phyloP scores from a whole-genome alignment of 163 green algal species.

The Scenedesmus sp. region DNA sequence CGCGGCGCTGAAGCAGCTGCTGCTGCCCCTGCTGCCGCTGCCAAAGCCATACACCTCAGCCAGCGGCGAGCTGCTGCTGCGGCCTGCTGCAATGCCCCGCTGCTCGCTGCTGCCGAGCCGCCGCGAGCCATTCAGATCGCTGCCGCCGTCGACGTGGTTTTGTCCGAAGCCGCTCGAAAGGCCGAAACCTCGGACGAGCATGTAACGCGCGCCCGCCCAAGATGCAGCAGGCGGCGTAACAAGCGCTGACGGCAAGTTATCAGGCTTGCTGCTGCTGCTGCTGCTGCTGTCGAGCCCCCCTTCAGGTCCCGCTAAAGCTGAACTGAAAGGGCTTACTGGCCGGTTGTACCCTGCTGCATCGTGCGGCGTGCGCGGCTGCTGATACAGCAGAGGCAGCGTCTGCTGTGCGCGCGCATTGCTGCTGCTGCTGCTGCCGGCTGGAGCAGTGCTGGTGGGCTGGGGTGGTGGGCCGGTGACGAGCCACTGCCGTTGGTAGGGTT shows the following conservation, averaged over 20 bases:
- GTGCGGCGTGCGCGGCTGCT: neutral
- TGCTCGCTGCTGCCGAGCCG: neutral
- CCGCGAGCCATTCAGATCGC: neutral
- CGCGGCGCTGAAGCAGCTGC: slow-evolving; percentile 14
- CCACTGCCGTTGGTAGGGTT: slow-evolving; percentile 40
- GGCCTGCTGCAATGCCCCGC: neutral
- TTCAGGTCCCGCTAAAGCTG: neutral
- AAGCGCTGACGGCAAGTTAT: neutral
- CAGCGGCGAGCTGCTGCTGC: neutral
- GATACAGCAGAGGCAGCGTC: neutral
- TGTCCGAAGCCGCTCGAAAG: neutral
- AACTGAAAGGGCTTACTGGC: neutral
- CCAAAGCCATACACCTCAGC: neutral
- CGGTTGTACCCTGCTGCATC: slow-evolving; percentile 12
- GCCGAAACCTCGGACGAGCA: slow-evolving; percentile 6
- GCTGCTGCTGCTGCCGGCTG: neutral
- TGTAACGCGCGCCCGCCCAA: neutral
- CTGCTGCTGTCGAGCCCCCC: neutral
- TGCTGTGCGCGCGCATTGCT: neutral
- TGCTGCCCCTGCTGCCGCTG: neutral
- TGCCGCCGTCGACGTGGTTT: neutral
- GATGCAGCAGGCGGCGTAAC: neutral
- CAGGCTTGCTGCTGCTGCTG: slow-evolving; percentile 5
- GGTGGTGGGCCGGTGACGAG: slow-evolving; percentile 20
- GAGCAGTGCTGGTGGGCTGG: neutral